phyloP scores from a whole-genome alignment of 2,329 filamentous ascomycete genomes.

The Alternaria sp. region DNA sequence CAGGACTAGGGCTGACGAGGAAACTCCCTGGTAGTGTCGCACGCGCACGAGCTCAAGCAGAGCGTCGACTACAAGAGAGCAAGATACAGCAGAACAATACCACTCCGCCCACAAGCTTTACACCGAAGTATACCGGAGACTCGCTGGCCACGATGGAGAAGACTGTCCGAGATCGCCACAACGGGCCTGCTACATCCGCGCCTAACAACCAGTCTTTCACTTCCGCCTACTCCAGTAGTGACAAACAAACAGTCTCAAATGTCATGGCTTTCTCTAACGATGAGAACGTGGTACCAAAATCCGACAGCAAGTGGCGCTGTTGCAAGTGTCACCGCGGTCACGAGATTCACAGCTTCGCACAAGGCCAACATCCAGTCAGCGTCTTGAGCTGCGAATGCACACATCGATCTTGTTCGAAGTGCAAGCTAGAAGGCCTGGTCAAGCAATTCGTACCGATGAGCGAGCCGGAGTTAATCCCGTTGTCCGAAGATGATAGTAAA shows the following conservation, averaged over 20 bases:
- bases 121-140: background rate
- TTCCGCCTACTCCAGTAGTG: background rate
- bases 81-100: background rate
- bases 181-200: background rate
- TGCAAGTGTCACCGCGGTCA: constrained; percentile 16
- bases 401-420: constrained; percentile 36
- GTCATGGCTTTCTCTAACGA: background rate
- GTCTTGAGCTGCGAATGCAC: constrained; percentile 32
- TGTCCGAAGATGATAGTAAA: constrained; percentile 15
- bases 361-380: constrained; percentile 28
- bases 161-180: background rate
- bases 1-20: constrained; percentile 4
- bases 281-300: background rate
- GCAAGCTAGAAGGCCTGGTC: constrained; percentile 28
- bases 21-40: constrained; percentile 10
- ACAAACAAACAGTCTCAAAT: background rate
- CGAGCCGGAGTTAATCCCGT: constrained; percentile 32
- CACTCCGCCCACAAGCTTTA: background rate
- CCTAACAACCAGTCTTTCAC: too few species aligned
- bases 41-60: constrained; percentile 6
- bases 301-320: constrained; percentile 21
- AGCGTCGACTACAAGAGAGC: background rate
- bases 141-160: background rate
- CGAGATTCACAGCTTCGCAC: constrained; percentile 11
- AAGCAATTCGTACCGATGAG: constrained; percentile 35